Evolutionary conservation across 1,139 yeast species (phyloP), one percentile per base, ranked within the genome.

Genomic region (Ogataea hybrid): DNA sequence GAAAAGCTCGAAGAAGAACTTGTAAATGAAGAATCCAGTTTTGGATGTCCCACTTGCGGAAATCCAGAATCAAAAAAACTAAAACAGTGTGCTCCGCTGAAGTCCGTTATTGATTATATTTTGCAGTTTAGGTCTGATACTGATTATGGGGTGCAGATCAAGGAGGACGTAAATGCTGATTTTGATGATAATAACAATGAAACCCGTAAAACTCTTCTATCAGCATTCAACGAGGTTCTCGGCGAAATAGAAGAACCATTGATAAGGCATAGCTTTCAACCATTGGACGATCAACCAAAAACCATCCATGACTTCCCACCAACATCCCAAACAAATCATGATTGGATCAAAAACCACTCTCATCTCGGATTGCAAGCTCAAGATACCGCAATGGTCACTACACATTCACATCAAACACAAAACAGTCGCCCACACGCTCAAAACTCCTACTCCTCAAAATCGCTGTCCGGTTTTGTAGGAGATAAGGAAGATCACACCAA

Each of bases 1-100:
- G 84, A 81, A 50, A 50, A 63, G 1, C 63, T 58, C 32, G 39
- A 53, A 51, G 16, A 47, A 43, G 41, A 51, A 39, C 32, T 48
- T n/a, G 21, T 43, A 3, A 20, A 41, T 6, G 42, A 49, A 10
- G 41, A 34, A 4, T 27, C 37, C 2, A 21, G 9, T 2, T 53
- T 58, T 12, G 46, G 47, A 2, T 83, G 90, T 52, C 83, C 84
- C 2, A 58, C 64, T 4, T 83, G 90, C 53, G 18, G 18, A 6
- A 11, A 28, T 10, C 28, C 12, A n/a, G 18, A 15, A 12, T 11
- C 30, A 6, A 12, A 9, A 9, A 28, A 14, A 15, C 10, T 28
- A 28, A 14, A 9, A 7, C 11, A 10, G 12, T 28, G 30, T 28
- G 15, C 16, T 12, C 15, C 9, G 3, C 11, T 28, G 30, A 12